Evolutionary conservation across 106 monocot genomes (phyloP), one percentile per base, ranked within the genome.

Genomic region (Allium fistulosum): DNA sequence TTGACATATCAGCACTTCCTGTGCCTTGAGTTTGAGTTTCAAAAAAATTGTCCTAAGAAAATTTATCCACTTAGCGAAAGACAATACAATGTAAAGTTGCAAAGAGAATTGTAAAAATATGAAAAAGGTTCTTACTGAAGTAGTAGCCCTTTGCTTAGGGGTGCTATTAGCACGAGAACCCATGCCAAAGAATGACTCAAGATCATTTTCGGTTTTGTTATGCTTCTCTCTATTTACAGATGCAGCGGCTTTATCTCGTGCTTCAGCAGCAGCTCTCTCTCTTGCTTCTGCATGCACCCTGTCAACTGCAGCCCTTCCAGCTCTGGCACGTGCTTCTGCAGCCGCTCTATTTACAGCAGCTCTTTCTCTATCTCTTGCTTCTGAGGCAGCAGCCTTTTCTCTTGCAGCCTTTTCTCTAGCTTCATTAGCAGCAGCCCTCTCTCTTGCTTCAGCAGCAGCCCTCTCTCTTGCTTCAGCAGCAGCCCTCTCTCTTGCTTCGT

Each of bases 121-220:
- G 22, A 26, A 13, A 26, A 16, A 8, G 18, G 49, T 61, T 66
- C 80, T 74, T 72, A 91, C 95, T 76, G 66, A 51, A 9, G 81
- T 55, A n/a, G 87, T 46, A 37, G 87, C 46, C 57, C 87, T 85
- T 76, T 84, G 87, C 68, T 80, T 91, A 7, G 92, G 88, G 73
- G 88, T 81, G 81, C 92, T 97, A 49, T 62, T 92, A 12, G 89
- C 77, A 48, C 87, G 92, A 76, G 78, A 46, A 56, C 83, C 81
- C 90, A 81, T 85, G 55, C 86, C 77, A 68, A 97, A 97, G 66
- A 97, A 86, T 0, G 86, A 82, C 15, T 97, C 92, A 37, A 92
- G 86, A 79, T 97, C 92, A 87, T 84, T 80, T 55, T 90, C 90
- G 65, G 78, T 73, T 61, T 69, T 80, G 17, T 78, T 64, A 46